These are phyloP conservation scores for Emmonsiellopsis sp. DNA, from an alignment of 2,329 filamentous ascomycete genomes.

Conservation along the genomic window DNA sequence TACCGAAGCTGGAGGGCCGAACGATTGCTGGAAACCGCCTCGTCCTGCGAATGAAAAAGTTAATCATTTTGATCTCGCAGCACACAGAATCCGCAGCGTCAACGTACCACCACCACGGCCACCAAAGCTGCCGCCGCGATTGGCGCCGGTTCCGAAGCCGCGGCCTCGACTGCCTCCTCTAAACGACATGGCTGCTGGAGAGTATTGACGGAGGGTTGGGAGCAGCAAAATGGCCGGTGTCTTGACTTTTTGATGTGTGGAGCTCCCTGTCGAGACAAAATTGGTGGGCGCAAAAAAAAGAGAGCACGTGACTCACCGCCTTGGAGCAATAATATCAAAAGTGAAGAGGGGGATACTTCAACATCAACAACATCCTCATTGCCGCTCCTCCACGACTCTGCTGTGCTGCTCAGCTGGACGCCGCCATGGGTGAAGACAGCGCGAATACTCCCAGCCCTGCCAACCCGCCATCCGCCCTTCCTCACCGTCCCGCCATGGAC, in stretches of 20 bases:
- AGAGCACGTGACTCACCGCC: slow-evolving; percentile 15
- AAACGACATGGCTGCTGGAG: slow-evolving; percentile 50
- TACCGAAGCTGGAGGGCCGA: slow-evolving; percentile 54
- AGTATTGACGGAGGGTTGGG: background rate
- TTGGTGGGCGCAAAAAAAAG: slow-evolving; percentile 8
- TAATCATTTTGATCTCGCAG: slow-evolving; percentile 20
- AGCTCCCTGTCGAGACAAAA: slow-evolving; percentile 4
- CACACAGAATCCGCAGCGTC: slow-evolving; percentile 14
- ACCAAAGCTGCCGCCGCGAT: slow-evolving; percentile 39
- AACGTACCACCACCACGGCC: slow-evolving; percentile 36
- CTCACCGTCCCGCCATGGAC: slow-evolving; percentile 25
- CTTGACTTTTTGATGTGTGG: background rate
- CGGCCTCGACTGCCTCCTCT: slow-evolving; percentile 48
- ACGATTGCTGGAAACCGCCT: slow-evolving; percentile 53
- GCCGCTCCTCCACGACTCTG: background rate
- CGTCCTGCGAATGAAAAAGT: slow-evolving; percentile 39
- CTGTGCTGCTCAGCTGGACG: background rate
- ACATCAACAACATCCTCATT: background rate
- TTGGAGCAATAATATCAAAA: background rate
- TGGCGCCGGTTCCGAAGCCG: slow-evolving; percentile 43
- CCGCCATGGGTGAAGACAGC: slow-evolving; percentile 9
- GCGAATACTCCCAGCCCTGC: slow-evolving; percentile 15
- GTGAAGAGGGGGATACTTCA: background rate
- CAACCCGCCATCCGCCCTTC: slow-evolving; percentile 20
- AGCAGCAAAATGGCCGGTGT: background rate